These are phyloP conservation scores for Magnolia sinica DNA, from an alignment of 164 flowering plant species.

Conservation along the genomic window DNA sequence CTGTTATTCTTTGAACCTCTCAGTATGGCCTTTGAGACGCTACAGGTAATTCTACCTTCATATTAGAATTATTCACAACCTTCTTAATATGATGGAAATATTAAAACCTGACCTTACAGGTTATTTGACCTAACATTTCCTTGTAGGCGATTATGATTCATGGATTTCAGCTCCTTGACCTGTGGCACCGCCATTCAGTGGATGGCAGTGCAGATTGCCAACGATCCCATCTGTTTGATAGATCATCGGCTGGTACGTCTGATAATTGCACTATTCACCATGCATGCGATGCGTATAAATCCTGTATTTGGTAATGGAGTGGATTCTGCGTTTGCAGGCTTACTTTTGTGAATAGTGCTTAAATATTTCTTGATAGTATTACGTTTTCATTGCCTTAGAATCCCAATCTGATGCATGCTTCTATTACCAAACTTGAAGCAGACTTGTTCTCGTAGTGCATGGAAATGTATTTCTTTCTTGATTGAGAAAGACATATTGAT, in stretches of 20 bases:
- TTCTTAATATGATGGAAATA: background rate
- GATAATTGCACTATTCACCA: background rate
- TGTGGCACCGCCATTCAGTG: conserved; percentile 74
- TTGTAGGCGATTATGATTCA: conserved; percentile 86
- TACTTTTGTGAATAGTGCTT: too few species aligned
- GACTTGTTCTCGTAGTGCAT: too few species aligned
- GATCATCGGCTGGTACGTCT: conserved; percentile 58
- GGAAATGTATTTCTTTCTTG: too few species aligned
- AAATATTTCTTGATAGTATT: too few species aligned
- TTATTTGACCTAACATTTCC: conserved; percentile 13
- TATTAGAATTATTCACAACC: background rate
- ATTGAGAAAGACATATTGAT: too few species aligned
- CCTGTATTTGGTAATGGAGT: background rate
- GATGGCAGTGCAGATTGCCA: conserved; percentile 42
- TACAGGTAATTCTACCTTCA: conserved; percentile 54
- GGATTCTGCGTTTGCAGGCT: too few species aligned
- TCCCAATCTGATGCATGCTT: too few species aligned
- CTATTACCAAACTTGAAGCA: too few species aligned
- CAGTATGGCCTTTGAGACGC: conserved; percentile 86
- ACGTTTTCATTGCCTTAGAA: too few species aligned
- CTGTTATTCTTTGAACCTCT: conserved; percentile 87
- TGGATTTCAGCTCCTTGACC: conserved; percentile 95
- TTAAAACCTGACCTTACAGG: conserved; percentile 5
- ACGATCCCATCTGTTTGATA: conserved; percentile 48
- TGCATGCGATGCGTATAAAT: background rate